Percentiles rank a stretch among this genome's conserved stretches.
Evolutionary conservation across 2,329 filamentous ascomycete genomes (phyloP).

Genomic region (Aspergillus pseudoviridinutans): DNA sequence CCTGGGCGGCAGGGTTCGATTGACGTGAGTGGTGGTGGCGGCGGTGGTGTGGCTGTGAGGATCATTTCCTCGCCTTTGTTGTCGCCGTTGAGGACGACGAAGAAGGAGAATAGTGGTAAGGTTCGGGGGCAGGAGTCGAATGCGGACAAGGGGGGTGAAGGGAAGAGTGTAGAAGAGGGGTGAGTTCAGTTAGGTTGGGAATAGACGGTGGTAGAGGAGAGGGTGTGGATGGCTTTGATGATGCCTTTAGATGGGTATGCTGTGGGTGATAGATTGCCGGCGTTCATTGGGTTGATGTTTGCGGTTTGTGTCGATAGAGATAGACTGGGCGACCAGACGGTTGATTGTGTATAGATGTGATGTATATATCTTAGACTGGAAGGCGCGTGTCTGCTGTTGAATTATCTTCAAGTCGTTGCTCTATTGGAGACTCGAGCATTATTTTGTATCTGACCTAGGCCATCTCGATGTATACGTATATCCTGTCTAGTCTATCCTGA

Average conservation of each 20-base stretch:
- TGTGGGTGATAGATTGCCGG: not conserved
- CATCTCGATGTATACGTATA: not conserved
- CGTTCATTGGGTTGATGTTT: not conserved
- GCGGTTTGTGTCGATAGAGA: not conserved
- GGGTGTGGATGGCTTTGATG: too few species aligned
- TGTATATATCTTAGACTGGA: not conserved
- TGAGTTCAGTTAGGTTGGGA: not conserved
- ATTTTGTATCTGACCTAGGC: not conserved
- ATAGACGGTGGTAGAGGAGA: too few species aligned
- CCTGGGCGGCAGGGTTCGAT: not conserved
- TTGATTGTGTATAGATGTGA: not conserved
- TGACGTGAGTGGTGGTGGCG: not conserved
- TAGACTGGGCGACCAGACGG: not conserved
- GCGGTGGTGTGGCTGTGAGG: not conserved
- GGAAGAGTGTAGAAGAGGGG: constrained; percentile 2
- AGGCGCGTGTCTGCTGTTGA: not conserved
- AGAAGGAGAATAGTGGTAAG: not conserved
- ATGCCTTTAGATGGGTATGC: not conserved
- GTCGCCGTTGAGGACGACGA: not conserved
- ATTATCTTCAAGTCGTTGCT: not conserved
- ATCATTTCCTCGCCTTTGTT: constrained; percentile 4
- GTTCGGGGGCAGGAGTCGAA: not conserved
- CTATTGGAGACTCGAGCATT: not conserved
- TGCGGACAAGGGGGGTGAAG: not conserved
- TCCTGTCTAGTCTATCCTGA: not conserved